Evolutionary conservation across 331 rosid genomes (phyloP), one percentile per base, ranked within the genome.

Genomic region (Saraca asoca): DNA sequence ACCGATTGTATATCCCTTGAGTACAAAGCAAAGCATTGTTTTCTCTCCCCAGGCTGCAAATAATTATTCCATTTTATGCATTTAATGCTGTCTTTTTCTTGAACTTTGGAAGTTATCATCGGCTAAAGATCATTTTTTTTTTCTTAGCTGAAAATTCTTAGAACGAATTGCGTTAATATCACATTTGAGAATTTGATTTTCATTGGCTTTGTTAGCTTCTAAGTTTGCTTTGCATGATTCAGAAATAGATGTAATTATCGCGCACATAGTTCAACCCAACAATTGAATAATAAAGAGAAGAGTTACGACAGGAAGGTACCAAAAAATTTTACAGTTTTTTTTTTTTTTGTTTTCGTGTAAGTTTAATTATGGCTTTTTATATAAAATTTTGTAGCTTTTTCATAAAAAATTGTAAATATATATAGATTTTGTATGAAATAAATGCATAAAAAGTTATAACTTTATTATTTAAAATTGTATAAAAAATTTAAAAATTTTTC

Each of bases 211-310:
- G 79, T 87, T 90, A 78, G 88, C 96, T 83, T 87, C 84, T 80
- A 90, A 87, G 96, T 82, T 81, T 83, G 83, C 67, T 78, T 87
- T 62, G 82, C 80, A 83, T 87, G 90, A 90, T 90, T 78, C 73
- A 73, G 38, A 79, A 72, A 62, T 43, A 51, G 79, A 73, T 67
- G 76, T 48, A 77, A 77, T 77, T 73, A 70, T 76, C 71, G n/a
- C 31, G 52, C 62, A 67, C 3, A 42, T 51, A 41, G 63, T 70
- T 77, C 76, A 70, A 68, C 82, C 75, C 80, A 77, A 74, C 58
- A 7, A 77, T 71, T 20, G 56, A 67, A 81, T 82, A 73, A 85
- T 24, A 24, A 24, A 24, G 3, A 24, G 1, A 24, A 24, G n/a
- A n/a, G n/a, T n/a, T n/a, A n/a, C n/a, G n/a, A n/a, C n/a, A n/a